A percentile compares a stretch with the other conserved stretches of the same genome.
Conservation (phyloP, 805 yeast species). For the Cyberlindnera sargentensis region DNA sequence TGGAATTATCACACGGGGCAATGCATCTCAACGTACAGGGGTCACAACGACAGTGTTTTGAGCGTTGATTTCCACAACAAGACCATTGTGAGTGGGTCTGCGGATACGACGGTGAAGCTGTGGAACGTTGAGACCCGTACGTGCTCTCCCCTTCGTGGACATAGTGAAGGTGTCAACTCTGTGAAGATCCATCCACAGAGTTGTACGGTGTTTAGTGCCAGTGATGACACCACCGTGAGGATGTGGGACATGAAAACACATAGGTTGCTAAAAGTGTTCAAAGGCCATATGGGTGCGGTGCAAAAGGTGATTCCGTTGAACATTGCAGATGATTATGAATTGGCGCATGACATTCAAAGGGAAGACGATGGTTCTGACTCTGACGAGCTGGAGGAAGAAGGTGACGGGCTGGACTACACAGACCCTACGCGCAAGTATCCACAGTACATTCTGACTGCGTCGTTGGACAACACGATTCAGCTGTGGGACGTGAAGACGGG, state of each 20-base stretch:
- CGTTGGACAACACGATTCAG: slow-evolving; percentile 88
- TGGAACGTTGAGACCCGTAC: slow-evolving; percentile 96
- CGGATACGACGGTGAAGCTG: slow-evolving; percentile 85
- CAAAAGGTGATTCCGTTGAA: slow-evolving; percentile 86
- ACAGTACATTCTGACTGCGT: slow-evolving; percentile 78
- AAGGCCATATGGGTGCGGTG: slow-evolving; percentile 91
- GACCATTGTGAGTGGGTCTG: slow-evolving; percentile 86
- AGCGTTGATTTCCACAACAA: slow-evolving; percentile 77
- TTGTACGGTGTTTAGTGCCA: slow-evolving; percentile 73
- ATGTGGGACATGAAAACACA: slow-evolving; percentile 91
- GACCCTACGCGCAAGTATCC: slow-evolving; percentile 44
- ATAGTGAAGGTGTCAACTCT: slow-evolving; percentile 84
- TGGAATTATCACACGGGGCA: slow-evolving; percentile 96
- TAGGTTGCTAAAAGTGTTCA: slow-evolving; percentile 69
- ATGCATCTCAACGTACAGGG: slow-evolving; percentile 88
- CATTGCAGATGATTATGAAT: slow-evolving; percentile 55
- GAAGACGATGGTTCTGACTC: slow-evolving; percentile 15
- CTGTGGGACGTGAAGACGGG: slow-evolving; percentile 88
- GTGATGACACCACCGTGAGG: slow-evolving; percentile 87
- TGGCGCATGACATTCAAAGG: slow-evolving; percentile 32
- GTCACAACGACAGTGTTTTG: slow-evolving; percentile 82
- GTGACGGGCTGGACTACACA: slow-evolving; percentile 21
- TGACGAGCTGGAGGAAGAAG: slow-evolving; percentile 19
- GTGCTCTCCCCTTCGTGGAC: slow-evolving; percentile 90
- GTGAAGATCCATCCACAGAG: slow-evolving; percentile 81